A percentile compares a stretch with the other conserved stretches of the same genome.
These are phyloP conservation scores for Aspergillus viridinutans DNA, from an alignment of 2,329 filamentous ascomycete genomes.

Conservation along the genomic window DNA sequence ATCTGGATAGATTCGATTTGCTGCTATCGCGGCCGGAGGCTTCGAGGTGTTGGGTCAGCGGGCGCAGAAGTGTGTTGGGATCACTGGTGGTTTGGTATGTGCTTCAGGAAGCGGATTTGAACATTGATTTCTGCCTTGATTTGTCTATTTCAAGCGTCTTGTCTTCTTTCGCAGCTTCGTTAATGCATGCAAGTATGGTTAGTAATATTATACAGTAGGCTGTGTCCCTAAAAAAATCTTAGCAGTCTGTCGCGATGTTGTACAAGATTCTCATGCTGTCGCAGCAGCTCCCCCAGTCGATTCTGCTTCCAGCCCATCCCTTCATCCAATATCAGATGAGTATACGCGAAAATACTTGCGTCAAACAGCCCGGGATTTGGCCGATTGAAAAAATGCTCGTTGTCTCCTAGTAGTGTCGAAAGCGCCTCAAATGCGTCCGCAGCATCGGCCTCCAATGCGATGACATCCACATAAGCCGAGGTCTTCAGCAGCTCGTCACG, in stretches of 20 bases:
- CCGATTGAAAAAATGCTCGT: constrained; percentile 59
- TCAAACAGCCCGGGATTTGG: constrained; percentile 70
- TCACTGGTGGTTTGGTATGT: constrained; percentile 51
- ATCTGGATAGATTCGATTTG: constrained; percentile 40
- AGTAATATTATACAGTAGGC: constrained; percentile 13
- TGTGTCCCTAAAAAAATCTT: constrained; percentile 43
- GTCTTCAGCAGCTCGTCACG: constrained; percentile 67
- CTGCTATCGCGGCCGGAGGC: constrained; percentile 23
- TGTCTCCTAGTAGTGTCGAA: constrained; percentile 53
- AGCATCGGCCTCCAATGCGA: constrained; percentile 57
- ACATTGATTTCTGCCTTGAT: constrained; percentile 2
- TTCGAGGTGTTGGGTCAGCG: constrained; percentile 53
- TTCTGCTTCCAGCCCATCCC: constrained; percentile 61
- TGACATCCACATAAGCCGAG: constrained; percentile 50
- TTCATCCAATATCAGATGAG: constrained; percentile 69
- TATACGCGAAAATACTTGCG: constrained; percentile 85
- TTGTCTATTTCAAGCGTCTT: background rate
- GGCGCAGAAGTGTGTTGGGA: constrained; percentile 60
- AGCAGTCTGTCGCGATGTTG: constrained; percentile 60
- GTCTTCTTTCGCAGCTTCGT: background rate
- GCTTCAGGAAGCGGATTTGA: constrained; percentile 37
- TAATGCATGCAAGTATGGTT: background rate
- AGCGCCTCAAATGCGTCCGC: constrained; percentile 61
- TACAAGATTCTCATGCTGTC: constrained; percentile 58
- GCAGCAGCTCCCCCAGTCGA: constrained; percentile 55